These are phyloP conservation scores for Scedosporium minutisporum DNA, from an alignment of 2,329 filamentous ascomycete species.

Conservation along the genomic window DNA sequence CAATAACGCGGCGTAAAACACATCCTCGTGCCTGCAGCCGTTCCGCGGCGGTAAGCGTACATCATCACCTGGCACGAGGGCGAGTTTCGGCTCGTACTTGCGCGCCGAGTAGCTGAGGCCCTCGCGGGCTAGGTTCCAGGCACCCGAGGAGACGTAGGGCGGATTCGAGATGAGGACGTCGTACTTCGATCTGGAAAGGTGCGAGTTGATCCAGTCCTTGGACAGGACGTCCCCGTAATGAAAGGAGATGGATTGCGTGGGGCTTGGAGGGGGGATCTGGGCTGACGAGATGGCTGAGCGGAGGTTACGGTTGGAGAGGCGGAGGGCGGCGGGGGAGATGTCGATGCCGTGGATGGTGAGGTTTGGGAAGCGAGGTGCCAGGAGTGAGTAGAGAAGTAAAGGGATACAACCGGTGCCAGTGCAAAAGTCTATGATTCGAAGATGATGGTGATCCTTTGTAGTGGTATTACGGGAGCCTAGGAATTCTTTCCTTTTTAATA, in stretches of 20 bases:
- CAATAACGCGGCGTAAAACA: slow-evolving; percentile 61
- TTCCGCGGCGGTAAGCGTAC: slow-evolving; percentile 16
- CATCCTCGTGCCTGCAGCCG: slow-evolving; percentile 30
- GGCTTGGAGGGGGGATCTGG: slow-evolving; percentile 11
- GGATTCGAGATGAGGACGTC: slow-evolving; percentile 81
- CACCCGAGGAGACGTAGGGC: slow-evolving; percentile 67
- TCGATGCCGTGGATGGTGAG: slow-evolving; percentile 62
- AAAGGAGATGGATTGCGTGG: slow-evolving; percentile 31
- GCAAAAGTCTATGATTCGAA: slow-evolving; percentile 75
- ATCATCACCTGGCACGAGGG: slow-evolving; percentile 51
- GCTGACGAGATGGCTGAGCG: slow-evolving; percentile 32
- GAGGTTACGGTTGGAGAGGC: slow-evolving; percentile 57
- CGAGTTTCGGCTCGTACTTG: slow-evolving; percentile 69
- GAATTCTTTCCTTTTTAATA: slow-evolving; percentile 21
- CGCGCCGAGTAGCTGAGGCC: slow-evolving; percentile 63
- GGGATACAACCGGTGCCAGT: slow-evolving; percentile 88
- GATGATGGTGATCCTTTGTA: slow-evolving; percentile 8
- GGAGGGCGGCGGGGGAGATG: slow-evolving; percentile 55
- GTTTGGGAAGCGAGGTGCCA: slow-evolving; percentile 29
- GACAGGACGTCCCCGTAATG: slow-evolving; percentile 39
- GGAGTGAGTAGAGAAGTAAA: slow-evolving; percentile 59
- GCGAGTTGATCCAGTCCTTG: slow-evolving; percentile 23
- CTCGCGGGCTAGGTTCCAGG: slow-evolving; percentile 27
- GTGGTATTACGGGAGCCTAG: slow-evolving; percentile 5
- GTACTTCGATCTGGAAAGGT: slow-evolving; percentile 18